A percentile compares a stretch with the other conserved stretches of the same genome.
These are phyloP conservation scores for Pistacia vera DNA, from an alignment of 345 rosid species.

Conservation along the genomic window DNA sequence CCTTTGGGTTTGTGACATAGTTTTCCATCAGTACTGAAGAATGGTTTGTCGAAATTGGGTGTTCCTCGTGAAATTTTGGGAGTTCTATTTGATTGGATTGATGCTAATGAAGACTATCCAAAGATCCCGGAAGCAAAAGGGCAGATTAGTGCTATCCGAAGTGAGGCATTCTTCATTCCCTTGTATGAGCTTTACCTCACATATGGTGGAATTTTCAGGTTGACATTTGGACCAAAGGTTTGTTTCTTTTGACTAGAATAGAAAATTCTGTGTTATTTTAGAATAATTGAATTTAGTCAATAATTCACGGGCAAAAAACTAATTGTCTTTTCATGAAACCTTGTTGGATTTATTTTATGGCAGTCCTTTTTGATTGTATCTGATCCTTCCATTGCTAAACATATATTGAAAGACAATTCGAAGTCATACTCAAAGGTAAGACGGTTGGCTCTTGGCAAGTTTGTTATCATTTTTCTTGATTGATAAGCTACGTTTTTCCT, in stretches of 20 bases:
- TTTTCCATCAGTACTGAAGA: constrained; percentile 58
- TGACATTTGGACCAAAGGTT: constrained; percentile 97
- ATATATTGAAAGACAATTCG: constrained; percentile 78
- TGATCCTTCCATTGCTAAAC: constrained; percentile 92
- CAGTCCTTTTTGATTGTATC: constrained; percentile 95
- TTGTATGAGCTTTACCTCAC: constrained; percentile 86
- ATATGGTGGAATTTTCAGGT: constrained; percentile 92
- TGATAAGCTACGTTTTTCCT: constrained; percentile 3
- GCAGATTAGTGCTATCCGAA: constrained; percentile 57
- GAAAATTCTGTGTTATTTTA: not conserved
- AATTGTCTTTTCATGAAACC: constrained; percentile 4
- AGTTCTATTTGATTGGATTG: constrained; percentile 58
- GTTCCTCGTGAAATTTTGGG: constrained; percentile 57
- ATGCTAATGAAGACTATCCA: constrained; percentile 42
- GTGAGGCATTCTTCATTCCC: constrained; percentile 91
- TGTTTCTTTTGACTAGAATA: constrained; percentile 21
- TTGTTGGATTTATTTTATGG: constrained; percentile 25
- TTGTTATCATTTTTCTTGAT: not conserved
- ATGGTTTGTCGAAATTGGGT: constrained; percentile 77
- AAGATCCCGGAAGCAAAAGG: constrained; percentile 92
- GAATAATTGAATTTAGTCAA: not conserved
- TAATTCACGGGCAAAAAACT: not conserved
- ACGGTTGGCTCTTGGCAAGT: not conserved
- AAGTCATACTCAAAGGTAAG: constrained; percentile 88
- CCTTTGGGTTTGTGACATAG: constrained; percentile 33